A percentile compares a stretch with the other conserved stretches of the same genome.
These are phyloP conservation scores for Neurospora sp. DNA, from an alignment of 495 filamentous ascomycete genomes.

Conservation along the genomic window DNA sequence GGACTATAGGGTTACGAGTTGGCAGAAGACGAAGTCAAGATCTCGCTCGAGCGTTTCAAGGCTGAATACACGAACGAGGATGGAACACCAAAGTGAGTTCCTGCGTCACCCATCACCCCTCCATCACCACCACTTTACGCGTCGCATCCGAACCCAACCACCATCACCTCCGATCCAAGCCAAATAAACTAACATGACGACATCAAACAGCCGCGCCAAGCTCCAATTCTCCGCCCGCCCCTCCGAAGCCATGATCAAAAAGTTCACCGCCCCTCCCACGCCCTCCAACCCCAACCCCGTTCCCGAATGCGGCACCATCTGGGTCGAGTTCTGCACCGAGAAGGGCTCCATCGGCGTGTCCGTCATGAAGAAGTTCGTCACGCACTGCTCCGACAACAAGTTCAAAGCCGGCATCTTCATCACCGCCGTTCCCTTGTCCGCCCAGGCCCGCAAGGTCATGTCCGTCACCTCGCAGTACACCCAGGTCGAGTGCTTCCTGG, in stretches of 20 bases:
- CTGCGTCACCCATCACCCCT: background rate
- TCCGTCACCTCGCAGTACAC: slow-evolving; percentile 56
- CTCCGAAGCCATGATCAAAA: slow-evolving; percentile 68
- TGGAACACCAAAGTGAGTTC: slow-evolving; percentile 60
- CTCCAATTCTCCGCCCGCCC: slow-evolving; percentile 84
- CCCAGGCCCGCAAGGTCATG: slow-evolving; percentile 76
- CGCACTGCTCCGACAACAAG: slow-evolving; percentile 63
- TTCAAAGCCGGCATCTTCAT: slow-evolving; percentile 85
- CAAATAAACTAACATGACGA: background rate
- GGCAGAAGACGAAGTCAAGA: slow-evolving; percentile 75
- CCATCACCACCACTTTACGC: background rate
- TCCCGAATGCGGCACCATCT: slow-evolving; percentile 74
- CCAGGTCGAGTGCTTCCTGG: slow-evolving; percentile 86
- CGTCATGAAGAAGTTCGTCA: slow-evolving; percentile 81
- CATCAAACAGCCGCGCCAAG: slow-evolving; percentile 52
- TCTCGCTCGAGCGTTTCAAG: slow-evolving; percentile 68
- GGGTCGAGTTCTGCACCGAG: slow-evolving; percentile 74
- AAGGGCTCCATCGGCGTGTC: slow-evolving; percentile 74
- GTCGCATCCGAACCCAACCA: slow-evolving; percentile 13
- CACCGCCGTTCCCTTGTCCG: slow-evolving; percentile 67
- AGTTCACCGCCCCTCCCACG: slow-evolving; percentile 62
- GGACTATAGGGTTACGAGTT: slow-evolving; percentile 74
- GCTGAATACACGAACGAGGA: slow-evolving; percentile 53
- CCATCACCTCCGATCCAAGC: background rate
- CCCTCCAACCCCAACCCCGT: slow-evolving; percentile 52